Evolutionary conservation across 176 grass and related monocot genomes (phyloP).

Genomic region (Aegilops umbellulata): DNA sequence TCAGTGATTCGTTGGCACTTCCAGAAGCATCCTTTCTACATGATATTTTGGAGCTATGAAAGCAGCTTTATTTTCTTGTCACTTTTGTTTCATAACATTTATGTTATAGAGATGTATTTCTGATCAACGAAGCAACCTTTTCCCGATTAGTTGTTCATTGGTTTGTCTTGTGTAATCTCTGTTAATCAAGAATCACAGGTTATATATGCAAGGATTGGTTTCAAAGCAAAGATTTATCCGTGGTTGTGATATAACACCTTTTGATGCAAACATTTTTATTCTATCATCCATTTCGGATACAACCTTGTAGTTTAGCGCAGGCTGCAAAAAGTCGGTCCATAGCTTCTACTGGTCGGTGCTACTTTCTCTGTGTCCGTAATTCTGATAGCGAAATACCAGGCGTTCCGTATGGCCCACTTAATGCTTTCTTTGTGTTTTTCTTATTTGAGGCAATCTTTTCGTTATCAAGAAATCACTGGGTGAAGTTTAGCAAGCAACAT

Average conservation of each 20-base stretch:
- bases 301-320: background rate
- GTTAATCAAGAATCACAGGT: background rate
- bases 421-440: background rate
- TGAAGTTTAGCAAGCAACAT: conserved; percentile 6
- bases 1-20: background rate
- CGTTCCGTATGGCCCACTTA: background rate
- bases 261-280: conserved; percentile 1
- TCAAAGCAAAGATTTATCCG: background rate
- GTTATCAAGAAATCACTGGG: background rate
- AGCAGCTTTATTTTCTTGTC: background rate
- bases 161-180: background rate
- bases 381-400: conserved; percentile 9
- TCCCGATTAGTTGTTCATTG: background rate
- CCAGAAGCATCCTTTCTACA: conserved; percentile 11
- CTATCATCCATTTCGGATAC: background rate
- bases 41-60: background rate
- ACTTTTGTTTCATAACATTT: conserved; percentile 3
- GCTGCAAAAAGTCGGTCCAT: background rate
- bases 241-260: background rate
- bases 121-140: background rate
- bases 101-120: background rate
- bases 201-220: background rate
- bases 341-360: conserved; percentile 19
- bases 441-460: background rate
- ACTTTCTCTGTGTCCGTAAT: background rate